phyloP scores from a whole-genome alignment of 1,284 basidiomycete genomes.

The Ganoderma multipileum region DNA sequence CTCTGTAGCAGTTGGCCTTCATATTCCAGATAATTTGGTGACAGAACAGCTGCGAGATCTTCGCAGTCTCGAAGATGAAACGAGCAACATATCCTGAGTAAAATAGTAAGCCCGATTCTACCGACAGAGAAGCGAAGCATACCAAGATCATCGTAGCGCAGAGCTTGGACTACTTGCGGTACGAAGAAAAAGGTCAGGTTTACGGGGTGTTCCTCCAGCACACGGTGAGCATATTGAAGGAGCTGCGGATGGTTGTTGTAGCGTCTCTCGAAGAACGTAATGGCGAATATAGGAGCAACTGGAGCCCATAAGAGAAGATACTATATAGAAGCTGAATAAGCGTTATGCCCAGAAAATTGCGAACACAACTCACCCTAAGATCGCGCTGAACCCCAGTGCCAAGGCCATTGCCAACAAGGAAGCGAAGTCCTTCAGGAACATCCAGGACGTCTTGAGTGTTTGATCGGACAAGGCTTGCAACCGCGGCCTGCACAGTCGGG shows the following conservation, averaged over 20 bases:
- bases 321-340: conserved; percentile 45
- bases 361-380: conserved; percentile 64
- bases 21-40: conserved; percentile 99
- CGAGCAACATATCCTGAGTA: conserved; percentile 87
- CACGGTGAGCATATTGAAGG: conserved; percentile 96
- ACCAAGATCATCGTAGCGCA: conserved; percentile 90
- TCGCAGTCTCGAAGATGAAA: conserved; percentile 98
- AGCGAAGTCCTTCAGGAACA: conserved; percentile 81
- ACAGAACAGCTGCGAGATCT: conserved; percentile 97
- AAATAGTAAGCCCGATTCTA: background rate
- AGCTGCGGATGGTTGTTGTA: conserved; percentile 87
- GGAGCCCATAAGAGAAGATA: conserved; percentile 90
- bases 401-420: conserved; percentile 79
- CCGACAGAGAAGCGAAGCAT: conserved; percentile 25
- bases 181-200: conserved; percentile 99
- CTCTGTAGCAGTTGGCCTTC: conserved; percentile 98
- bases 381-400: conserved; percentile 66
- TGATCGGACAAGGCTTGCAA: conserved; percentile 77
- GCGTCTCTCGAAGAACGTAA: conserved; percentile 86
- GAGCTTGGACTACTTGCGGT: conserved; percentile 96
- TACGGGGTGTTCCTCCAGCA: conserved; percentile 94
- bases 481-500: conserved; percentile 68
- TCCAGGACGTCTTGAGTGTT: conserved; percentile 78
- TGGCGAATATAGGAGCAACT: conserved; percentile 87
- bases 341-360: background rate